These are phyloP conservation scores for Xerophyta viscosa DNA, from an alignment of 106 monocot genomes.

Conservation along the genomic window DNA sequence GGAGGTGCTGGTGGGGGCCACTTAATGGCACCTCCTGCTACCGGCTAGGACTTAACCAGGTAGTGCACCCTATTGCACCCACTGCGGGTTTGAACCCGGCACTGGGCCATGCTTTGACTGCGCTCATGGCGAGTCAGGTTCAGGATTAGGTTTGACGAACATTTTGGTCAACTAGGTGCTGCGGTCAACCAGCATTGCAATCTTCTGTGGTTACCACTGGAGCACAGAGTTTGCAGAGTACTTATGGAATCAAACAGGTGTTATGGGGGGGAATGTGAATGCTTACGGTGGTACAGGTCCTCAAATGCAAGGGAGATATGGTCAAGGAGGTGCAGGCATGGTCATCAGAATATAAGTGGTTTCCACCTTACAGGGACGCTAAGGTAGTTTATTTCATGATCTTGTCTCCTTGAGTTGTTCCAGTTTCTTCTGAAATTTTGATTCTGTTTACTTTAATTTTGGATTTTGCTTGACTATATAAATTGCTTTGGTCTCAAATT, in stretches of 20 bases:
- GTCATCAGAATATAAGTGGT: slow-evolving; percentile 41
- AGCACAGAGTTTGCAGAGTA: slow-evolving; percentile 21
- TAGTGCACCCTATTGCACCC: slow-evolving; percentile 15
- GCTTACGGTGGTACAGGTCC: slow-evolving; percentile 9
- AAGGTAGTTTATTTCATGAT: slow-evolving; percentile 24
- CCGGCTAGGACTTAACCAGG: slow-evolving; percentile 20
- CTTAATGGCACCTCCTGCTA: slow-evolving; percentile 49
- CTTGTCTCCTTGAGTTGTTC: neutral
- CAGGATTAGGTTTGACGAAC: slow-evolving; percentile 36
- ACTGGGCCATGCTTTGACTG: slow-evolving; percentile 60
- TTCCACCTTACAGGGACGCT: slow-evolving; percentile 41
- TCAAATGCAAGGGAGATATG: slow-evolving; percentile 42
- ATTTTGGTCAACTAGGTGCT: slow-evolving; percentile 23
- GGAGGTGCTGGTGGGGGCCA: slow-evolving; percentile 29
- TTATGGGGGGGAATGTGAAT: slow-evolving; percentile 27
- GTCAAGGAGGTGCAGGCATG: slow-evolving; percentile 25
- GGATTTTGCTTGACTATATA: too few species aligned
- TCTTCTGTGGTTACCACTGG: slow-evolving; percentile 10
- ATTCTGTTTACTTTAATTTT: too few species aligned
- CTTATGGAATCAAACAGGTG: slow-evolving; percentile 27
- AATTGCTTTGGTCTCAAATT: too few species aligned
- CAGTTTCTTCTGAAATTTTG: too few species aligned
- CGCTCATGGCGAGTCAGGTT: slow-evolving; percentile 44
- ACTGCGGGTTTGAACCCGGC: slow-evolving; percentile 46
- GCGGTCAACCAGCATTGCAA: slow-evolving; percentile 15